These are phyloP conservation scores for Myochromella boudieri DNA, from an alignment of 768 basidiomycete species.

Conservation along the genomic window DNA sequence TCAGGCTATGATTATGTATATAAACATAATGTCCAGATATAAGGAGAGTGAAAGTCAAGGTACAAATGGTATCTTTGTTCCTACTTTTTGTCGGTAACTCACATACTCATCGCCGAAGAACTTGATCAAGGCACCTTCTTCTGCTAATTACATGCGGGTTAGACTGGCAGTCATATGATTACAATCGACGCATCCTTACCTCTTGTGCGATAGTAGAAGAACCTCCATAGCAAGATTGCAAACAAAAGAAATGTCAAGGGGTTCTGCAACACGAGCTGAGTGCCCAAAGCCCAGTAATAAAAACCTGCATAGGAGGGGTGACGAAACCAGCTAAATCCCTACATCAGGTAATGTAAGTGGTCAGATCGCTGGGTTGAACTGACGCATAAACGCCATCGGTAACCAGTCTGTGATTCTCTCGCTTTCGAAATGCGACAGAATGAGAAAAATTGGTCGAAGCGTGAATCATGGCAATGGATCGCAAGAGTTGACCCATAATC, in stretches of 20 bases:
- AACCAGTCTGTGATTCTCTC: constrained; percentile 73
- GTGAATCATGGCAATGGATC: constrained; percentile 95
- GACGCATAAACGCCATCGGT: constrained; percentile 89
- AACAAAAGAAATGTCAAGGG: constrained; percentile 71
- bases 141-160: constrained; percentile 48
- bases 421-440: constrained; percentile 74
- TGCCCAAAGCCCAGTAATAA: constrained; percentile 97
- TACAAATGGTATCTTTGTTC: constrained; percentile 88
- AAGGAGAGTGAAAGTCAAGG: constrained; percentile 37
- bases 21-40: no score
- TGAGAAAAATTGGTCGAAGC: constrained; percentile 95
- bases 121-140: constrained; percentile 73
- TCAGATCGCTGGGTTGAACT: constrained; percentile 24
- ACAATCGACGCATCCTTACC: constrained; percentile 46
- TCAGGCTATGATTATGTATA: no score
- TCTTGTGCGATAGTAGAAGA: constrained; percentile 80
- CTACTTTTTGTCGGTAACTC: constrained; percentile 70
- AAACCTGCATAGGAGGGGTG: constrained; percentile 98
- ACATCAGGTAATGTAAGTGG: constrained; percentile 1
- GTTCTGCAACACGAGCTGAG: constrained; percentile 90
- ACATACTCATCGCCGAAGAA: constrained; percentile 93
- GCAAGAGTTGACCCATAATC: constrained; percentile 69
- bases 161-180: background rate
- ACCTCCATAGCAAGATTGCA: constrained; percentile 70
- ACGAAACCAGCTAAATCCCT: constrained; percentile 79